A percentile compares a stretch with the other conserved stretches of the same genome.
Conservation (phyloP, 345 rosid species). For the Dimocarpus longan region DNA sequence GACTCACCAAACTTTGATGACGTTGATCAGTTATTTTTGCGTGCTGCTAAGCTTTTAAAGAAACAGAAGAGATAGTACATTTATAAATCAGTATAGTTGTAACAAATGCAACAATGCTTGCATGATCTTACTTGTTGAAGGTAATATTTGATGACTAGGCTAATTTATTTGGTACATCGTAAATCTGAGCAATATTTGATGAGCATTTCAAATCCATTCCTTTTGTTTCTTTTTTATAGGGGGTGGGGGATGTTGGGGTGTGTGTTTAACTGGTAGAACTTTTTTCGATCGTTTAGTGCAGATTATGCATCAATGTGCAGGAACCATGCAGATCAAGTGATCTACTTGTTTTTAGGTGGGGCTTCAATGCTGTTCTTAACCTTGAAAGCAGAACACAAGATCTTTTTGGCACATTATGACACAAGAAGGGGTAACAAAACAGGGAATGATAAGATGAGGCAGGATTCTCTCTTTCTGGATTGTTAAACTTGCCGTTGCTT, state of each 20-base stretch:
- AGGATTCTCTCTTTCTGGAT: background rate
- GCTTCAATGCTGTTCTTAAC: too few species aligned
- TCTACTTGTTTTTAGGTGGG: background rate
- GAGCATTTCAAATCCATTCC: background rate
- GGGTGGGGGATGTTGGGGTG: too few species aligned
- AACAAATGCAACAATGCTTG: background rate
- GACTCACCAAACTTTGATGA: slow-evolving; percentile 69
- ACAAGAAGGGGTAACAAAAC: background rate
- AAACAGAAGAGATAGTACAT: slow-evolving; percentile 46
- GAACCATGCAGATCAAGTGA: background rate
- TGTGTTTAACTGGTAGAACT: too few species aligned
- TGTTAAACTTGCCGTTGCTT: background rate
- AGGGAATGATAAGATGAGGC: background rate
- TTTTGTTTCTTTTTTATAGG: too few species aligned
- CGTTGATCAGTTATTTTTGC: slow-evolving; percentile 79
- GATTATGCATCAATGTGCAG: background rate
- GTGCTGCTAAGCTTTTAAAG: slow-evolving; percentile 76
- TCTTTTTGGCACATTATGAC: background rate
- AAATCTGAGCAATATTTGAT: background rate
- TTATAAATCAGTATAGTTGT: background rate
- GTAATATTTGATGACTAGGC: background rate
- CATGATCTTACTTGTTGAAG: background rate
- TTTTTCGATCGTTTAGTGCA: background rate
- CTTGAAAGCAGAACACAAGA: too few species aligned
- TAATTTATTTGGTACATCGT: background rate